These are phyloP conservation scores for Fistulifera pelliculosa DNA, from an alignment of 108 stramenopile species.

Conservation along the genomic window DNA sequence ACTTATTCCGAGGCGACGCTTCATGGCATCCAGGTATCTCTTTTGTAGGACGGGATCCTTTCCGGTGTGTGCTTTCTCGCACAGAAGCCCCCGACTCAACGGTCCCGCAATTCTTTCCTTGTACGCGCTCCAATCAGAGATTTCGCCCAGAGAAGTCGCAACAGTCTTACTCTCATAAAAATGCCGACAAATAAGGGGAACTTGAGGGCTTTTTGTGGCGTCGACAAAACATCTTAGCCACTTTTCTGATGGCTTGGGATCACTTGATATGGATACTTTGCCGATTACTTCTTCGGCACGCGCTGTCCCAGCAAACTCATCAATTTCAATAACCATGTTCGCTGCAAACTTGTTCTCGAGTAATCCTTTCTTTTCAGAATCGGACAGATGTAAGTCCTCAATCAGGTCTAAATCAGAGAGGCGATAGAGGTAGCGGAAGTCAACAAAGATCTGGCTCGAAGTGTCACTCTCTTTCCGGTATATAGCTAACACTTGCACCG, in stretches of 20 bases:
- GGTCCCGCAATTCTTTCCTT: not conserved
- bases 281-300: not conserved
- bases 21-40: too few relatives aligned
- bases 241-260: not conserved
- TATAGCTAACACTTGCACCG: not conserved
- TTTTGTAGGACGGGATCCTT: too few relatives aligned
- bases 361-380: not conserved
- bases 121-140: not conserved
- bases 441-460: not conserved
- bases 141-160: not conserved
- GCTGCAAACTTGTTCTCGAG: not conserved
- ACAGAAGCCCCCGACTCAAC: not conserved
- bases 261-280: not conserved
- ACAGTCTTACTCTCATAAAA: not conserved
- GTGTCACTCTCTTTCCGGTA: not conserved
- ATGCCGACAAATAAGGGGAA: not conserved
- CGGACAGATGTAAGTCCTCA: not conserved
- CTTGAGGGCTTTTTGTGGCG: not conserved
- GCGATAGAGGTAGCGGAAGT: not conserved
- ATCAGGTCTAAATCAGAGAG: not conserved
- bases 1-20: too few relatives aligned
- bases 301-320: not conserved
- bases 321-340: not conserved
- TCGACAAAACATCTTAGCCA: not conserved
- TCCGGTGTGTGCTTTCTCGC: not conserved